Percentiles rank a stretch among this genome's conserved stretches.
phyloP scores from a whole-genome alignment of 2,329 filamentous ascomycete genomes.

The Dactylellina haptotyla region DNA sequence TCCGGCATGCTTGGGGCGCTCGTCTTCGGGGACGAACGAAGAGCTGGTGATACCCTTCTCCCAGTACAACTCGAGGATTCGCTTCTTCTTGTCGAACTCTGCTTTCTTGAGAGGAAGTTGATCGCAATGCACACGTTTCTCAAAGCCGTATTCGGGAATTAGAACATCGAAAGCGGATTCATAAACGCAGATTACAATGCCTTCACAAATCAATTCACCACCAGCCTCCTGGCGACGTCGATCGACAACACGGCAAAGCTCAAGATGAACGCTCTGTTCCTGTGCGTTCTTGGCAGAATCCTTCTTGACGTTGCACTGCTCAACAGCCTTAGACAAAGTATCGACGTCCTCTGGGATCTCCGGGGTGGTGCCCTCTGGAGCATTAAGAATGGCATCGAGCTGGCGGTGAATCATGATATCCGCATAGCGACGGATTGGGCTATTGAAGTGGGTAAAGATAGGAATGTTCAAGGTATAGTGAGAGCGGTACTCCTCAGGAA shows the following conservation, averaged over 20 bases:
- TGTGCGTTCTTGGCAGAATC: conserved; percentile 97
- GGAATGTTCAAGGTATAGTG: conserved; percentile 94
- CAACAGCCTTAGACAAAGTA: conserved; percentile 86
- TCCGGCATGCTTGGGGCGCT: conserved; percentile 83
- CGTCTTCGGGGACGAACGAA: conserved; percentile 94
- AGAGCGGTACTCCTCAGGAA: conserved; percentile 77
- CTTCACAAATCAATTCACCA: conserved; percentile 92
- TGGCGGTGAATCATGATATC: conserved; percentile 96
- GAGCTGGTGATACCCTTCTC: conserved; percentile 98
- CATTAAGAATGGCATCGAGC: conserved; percentile 82
- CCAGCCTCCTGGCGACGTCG: conserved; percentile 85
- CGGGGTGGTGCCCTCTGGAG: conserved; percentile 75
- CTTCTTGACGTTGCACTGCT: conserved; percentile 98
- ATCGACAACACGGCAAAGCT: conserved; percentile 95
- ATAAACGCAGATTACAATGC: conserved; percentile 95
- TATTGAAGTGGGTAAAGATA: conserved; percentile 96
- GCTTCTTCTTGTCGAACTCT: conserved; percentile 97
- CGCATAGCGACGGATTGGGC: conserved; percentile 91
- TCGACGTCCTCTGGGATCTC: conserved; percentile 77
- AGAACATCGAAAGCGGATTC: conserved; percentile 98
- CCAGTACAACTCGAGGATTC: conserved; percentile 96
- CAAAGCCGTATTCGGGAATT: conserved; percentile 97
- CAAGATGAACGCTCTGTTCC: conserved; percentile 98
- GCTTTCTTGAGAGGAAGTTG: conserved; percentile 98
- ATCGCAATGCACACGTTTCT: conserved; percentile 99